A percentile compares a stretch with the other conserved stretches of the same genome.
Evolutionary conservation across 768 basidiomycete genomes (phyloP).

Genomic region (Cantharellus anzutake): DNA sequence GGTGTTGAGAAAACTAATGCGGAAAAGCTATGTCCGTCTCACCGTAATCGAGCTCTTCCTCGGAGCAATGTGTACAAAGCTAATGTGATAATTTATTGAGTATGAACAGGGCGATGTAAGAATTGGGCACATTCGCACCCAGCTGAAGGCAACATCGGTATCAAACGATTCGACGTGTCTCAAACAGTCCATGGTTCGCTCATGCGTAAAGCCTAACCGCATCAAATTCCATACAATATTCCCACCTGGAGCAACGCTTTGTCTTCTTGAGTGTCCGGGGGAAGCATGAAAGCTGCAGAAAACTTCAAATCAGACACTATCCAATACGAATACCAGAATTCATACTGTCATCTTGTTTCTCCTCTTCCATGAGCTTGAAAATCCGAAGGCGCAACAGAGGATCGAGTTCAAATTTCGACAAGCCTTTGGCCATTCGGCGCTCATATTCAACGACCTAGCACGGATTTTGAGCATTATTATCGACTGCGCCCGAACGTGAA

Average conservation of each 20-base stretch:
- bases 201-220: constrained; percentile 56
- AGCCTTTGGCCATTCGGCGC: constrained; percentile 43
- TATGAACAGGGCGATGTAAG: neutral
- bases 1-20: neutral
- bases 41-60: constrained; percentile 32
- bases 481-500: constrained; percentile 4
- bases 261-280: constrained; percentile 37
- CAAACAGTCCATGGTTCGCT: constrained; percentile 53
- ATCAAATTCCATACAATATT: constrained; percentile 65
- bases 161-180: constrained; percentile 41
- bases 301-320: too few relatives aligned
- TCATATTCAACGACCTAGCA: constrained; percentile 65
- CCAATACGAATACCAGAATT: constrained; percentile 5
- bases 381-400: constrained; percentile 36
- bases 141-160: constrained; percentile 78
- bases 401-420: constrained; percentile 47
- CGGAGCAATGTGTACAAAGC: constrained; percentile 46
- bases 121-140: constrained; percentile 34
- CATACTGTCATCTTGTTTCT: constrained; percentile 6
- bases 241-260: constrained; percentile 53
- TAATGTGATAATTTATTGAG: constrained; percentile 14
- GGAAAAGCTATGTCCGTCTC: constrained; percentile 15
- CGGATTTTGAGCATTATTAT: neutral
- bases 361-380: constrained; percentile 26
- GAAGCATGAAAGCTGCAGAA: constrained; percentile 17